These are phyloP conservation scores for Nicotiana noctiflora DNA, from an alignment of 257 asterid genomes.

Conservation along the genomic window DNA sequence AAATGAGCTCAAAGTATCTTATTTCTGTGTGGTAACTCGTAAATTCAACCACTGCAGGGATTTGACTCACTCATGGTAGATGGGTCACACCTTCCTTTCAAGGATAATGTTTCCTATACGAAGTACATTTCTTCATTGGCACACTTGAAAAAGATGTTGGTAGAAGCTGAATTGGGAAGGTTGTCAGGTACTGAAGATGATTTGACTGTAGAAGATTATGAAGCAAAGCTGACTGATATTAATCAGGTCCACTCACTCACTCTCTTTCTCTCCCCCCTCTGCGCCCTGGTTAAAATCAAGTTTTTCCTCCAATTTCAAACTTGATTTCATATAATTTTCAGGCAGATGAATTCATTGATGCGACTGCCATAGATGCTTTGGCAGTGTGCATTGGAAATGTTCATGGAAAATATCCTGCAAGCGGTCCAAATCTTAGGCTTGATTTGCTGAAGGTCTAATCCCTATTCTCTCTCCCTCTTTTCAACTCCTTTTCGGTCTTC, in stretches of 20 bases:
- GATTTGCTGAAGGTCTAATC: slow-evolving; percentile 80
- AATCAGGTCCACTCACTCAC: slow-evolving; percentile 43
- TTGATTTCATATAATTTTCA: slow-evolving; percentile 26
- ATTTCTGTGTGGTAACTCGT: neutral
- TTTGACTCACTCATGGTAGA: slow-evolving; percentile 94
- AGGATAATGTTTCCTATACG: slow-evolving; percentile 70
- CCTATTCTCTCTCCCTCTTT: slow-evolving; percentile 11
- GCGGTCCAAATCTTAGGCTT: slow-evolving; percentile 83
- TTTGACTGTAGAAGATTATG: slow-evolving; percentile 82
- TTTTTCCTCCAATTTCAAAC: neutral
- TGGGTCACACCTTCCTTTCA: slow-evolving; percentile 77
- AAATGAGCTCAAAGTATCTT: neutral
- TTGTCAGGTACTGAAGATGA: slow-evolving; percentile 96
- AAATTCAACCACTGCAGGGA: slow-evolving; percentile 49
- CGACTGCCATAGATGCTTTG: slow-evolving; percentile 86
- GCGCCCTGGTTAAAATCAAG: neutral
- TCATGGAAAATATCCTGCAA: slow-evolving; percentile 86
- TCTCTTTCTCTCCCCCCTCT: neutral
- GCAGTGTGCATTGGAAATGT: slow-evolving; percentile 97
- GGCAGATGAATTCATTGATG: slow-evolving; percentile 86
- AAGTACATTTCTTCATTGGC: slow-evolving; percentile 59
- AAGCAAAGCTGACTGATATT: slow-evolving; percentile 81
- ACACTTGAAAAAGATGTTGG: slow-evolving; percentile 52
- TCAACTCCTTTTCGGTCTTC: neutral
- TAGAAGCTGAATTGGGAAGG: slow-evolving; percentile 99